Conservation (phyloP, 768 basidiomycete species). For the Suillus occidentalis region DNA sequence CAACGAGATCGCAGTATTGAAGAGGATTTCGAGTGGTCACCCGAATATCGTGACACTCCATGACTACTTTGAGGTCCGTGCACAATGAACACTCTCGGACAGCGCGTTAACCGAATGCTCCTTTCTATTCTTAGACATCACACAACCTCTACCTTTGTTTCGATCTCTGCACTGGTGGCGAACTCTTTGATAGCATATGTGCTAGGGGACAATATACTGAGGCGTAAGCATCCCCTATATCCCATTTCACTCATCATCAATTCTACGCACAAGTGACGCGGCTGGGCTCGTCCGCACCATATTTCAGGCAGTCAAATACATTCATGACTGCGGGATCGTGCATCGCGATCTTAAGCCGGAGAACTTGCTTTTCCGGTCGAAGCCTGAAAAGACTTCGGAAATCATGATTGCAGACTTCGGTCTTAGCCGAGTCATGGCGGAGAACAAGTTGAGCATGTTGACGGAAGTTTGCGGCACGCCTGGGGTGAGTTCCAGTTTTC, state of each 20-base stretch:
- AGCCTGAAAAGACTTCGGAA: conserved; percentile 80
- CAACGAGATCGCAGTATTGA: conserved; percentile 95
- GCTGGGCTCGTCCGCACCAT: conserved; percentile 86
- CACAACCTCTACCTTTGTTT: conserved; percentile 95
- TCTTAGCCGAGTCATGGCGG: conserved; percentile 86
- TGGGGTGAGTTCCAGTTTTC: conserved; percentile 49
- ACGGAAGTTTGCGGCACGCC: conserved; percentile 97
- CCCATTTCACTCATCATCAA: conserved; percentile 20
- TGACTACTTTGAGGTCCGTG: conserved; percentile 89
- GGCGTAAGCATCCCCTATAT: conserved; percentile 50
- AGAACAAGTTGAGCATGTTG: conserved; percentile 80
- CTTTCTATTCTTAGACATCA: conserved; percentile 54
- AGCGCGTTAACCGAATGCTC: neutral
- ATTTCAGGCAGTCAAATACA: conserved; percentile 83
- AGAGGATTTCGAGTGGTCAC: conserved; percentile 89
- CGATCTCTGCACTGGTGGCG: conserved; percentile 95
- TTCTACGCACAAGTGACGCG: conserved; percentile 65
- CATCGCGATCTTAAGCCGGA: conserved; percentile 98
- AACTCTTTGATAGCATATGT: conserved; percentile 99
- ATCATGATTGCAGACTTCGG: conserved; percentile 99
- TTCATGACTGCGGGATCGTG: conserved; percentile 90
- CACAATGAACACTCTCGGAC: conserved; percentile 1
- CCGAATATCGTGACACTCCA: conserved; percentile 89
- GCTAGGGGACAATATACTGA: conserved; percentile 97
- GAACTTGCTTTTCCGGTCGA: conserved; percentile 91